Evolutionary conservation across 2,329 filamentous ascomycete species (phyloP), one percentile per base, ranked within the genome.

Genomic region (Nakataea oryzae): DNA sequence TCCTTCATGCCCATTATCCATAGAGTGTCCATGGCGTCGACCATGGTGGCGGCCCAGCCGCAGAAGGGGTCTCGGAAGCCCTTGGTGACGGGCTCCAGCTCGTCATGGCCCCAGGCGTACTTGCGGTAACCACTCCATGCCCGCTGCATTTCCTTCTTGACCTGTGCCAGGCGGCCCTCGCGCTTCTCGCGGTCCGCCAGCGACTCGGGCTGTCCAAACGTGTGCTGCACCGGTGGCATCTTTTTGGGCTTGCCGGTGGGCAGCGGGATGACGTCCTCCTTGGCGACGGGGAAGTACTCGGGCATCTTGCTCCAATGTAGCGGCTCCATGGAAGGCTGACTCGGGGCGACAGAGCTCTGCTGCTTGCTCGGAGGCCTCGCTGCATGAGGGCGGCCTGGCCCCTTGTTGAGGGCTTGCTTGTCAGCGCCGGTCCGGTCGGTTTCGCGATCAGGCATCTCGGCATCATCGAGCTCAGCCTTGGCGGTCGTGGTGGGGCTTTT

Each of bases 11-110:
- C 90, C 83, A 93, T 92, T 67, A 96, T 93, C 89, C 90, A 96
- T 3, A 96, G 78, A 0, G 91, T 93, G 70, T 96, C 91, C 60
- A 93, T 76, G 1, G 85, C 79, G 76, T 96, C 92, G 6, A 96
- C 89, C 64, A 96, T 72, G 0, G 92, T 96, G 21, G 92, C 92
- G 24, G 90, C 90, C 92, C 92, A 96, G 59, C 89, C 91, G 70
- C 91, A 93, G 73, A 97, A 97, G 0, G 91, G 90, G 70, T 97
- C 89, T 24, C 85, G 84, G 66, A 79, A 85, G 17, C 76, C 77
- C 60, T 86, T 86, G 32, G 84, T 83, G 12, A 93, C 78, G 2
- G 95, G 95, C 57, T 77, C 81, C 21, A 97, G 75, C 76, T 97
- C 95, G 70, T 97, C 95, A 67, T 96, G 90, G 65, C 87, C 84